These are phyloP conservation scores for Geoglossum cookeanum DNA, from an alignment of 2,329 filamentous ascomycete species.

Conservation along the genomic window DNA sequence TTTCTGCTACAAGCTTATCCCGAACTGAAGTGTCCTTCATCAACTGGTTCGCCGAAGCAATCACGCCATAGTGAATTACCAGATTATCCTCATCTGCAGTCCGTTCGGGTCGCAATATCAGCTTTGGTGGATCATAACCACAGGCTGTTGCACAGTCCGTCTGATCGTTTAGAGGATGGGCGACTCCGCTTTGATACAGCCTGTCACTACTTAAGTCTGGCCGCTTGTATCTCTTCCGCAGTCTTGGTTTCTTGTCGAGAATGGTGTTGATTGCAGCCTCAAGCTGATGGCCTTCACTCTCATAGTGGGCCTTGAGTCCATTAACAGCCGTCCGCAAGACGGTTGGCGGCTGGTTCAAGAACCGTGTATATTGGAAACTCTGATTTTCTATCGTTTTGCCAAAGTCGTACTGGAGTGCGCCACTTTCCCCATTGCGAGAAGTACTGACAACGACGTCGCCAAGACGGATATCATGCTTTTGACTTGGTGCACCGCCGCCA, in stretches of 20 bases:
- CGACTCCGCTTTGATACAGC: background rate
- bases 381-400: background rate
- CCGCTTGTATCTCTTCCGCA: background rate
- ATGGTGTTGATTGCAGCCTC: background rate
- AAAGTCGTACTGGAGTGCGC: background rate
- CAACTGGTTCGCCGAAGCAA: background rate
- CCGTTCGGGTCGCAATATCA: background rate
- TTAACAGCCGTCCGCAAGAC: background rate
- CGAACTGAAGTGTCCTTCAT: background rate
- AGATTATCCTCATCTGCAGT: background rate
- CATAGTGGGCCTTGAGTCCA: background rate
- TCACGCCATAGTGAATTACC: background rate
- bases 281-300: background rate
- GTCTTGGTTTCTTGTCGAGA: background rate
- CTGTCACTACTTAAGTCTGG: background rate
- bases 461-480: background rate
- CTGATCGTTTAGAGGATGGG: background rate
- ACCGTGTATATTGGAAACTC: background rate
- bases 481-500: background rate
- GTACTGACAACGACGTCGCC: background rate
- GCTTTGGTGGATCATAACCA: background rate
- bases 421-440: background rate
- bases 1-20: background rate
- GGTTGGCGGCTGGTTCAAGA: background rate
- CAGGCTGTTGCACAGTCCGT: background rate